These are phyloP conservation scores for Wallacemonas sp. DNA, from an alignment of 208 protist species.

Conservation along the genomic window DNA sequence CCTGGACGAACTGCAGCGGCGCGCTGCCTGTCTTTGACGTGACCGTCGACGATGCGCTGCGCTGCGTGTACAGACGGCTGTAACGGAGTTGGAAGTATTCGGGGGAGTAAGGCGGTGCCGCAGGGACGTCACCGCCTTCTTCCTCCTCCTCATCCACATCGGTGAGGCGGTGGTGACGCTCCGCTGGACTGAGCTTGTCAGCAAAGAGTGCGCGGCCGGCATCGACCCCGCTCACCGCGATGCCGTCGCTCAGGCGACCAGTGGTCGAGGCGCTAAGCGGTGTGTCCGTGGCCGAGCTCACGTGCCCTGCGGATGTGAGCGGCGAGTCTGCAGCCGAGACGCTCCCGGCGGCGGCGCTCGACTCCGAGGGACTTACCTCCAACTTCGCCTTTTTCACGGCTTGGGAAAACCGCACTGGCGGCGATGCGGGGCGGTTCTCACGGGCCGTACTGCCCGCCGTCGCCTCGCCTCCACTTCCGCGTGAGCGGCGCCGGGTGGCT, in stretches of 20 bases:
- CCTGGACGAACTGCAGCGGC: conserved; percentile 31
- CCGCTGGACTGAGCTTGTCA: no score
- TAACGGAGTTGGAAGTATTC: conserved; percentile 20
- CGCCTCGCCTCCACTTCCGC: neutral
- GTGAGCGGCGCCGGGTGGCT: neutral
- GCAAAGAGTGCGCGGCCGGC: neutral
- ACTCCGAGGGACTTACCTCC: neutral
- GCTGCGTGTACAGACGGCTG: conserved; percentile 20
- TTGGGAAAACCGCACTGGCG: conserved; percentile 6
- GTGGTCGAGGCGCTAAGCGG: neutral
- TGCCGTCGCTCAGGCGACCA: neutral
- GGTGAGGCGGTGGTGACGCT: no score
- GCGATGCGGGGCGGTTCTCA: neutral
- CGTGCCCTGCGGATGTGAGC: neutral
- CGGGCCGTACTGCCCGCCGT: neutral
- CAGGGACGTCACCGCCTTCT: neutral
- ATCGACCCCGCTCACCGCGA: neutral
- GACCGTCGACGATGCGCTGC: neutral
- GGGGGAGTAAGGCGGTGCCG: neutral
- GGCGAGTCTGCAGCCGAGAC: neutral
- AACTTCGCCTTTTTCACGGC: conserved; percentile 1
- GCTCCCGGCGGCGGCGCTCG: conserved; percentile 6
- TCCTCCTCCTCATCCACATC: neutral
- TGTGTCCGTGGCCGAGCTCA: neutral
- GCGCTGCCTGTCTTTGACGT: neutral